A percentile compares a stretch with the other conserved stretches of the same genome.
Evolutionary conservation across 129 eudicot genomes (phyloP).

Genomic region (Arctium lappa): DNA sequence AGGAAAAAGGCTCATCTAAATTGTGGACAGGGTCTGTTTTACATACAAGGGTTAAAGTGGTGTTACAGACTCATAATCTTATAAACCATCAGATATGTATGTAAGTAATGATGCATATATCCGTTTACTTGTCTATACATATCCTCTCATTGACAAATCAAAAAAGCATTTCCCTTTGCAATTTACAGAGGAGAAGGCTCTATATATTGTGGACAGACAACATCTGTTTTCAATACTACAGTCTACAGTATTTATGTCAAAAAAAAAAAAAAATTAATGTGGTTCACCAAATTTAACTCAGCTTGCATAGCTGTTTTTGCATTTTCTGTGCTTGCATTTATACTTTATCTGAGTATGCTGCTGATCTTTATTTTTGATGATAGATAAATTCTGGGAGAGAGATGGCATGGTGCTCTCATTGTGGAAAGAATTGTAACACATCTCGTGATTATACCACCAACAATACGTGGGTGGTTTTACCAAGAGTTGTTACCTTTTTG

Average conservation of each 20-base stretch:
- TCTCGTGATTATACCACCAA: slow-evolving; percentile 24
- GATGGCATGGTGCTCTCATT: slow-evolving; percentile 30
- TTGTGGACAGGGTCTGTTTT: neutral
- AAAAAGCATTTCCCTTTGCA: neutral
- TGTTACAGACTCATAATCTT: neutral
- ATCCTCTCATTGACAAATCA: neutral
- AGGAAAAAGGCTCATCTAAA: neutral
- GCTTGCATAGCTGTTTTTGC: neutral
- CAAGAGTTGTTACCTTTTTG: neutral
- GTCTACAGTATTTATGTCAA: neutral
- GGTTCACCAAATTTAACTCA: neutral
- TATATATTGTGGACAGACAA: neutral
- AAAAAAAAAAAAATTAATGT: neutral
- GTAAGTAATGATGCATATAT: neutral
- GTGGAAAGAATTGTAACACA: slow-evolving; percentile 28
- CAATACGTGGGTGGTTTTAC: slow-evolving; percentile 13
- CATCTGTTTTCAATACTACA: too few species aligned
- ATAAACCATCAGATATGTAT: neutral
- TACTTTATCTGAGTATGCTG: neutral
- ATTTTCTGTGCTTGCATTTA: neutral
- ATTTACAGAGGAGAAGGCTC: neutral
- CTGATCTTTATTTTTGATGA: neutral
- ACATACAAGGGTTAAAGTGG: neutral
- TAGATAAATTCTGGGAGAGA: slow-evolving; percentile 17
- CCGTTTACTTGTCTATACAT: neutral